Evolutionary conservation across 2,329 filamentous ascomycete species (phyloP), one percentile per base, ranked within the genome.

Genomic region (Penicillium sp.): DNA sequence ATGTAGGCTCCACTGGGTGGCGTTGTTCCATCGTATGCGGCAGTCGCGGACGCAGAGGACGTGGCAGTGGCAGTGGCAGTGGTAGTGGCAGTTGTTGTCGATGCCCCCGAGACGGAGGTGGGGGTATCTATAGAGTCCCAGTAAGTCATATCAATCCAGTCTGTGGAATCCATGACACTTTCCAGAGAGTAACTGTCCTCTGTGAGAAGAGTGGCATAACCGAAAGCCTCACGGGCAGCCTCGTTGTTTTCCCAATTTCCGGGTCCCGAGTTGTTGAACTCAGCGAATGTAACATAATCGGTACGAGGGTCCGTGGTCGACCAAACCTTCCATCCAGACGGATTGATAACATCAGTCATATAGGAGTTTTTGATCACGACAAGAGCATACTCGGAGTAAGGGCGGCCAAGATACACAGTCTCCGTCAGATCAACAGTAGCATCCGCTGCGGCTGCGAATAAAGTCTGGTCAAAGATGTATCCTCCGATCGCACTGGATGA

Each of bases 61-160:
- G 61, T 67, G 16, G 65, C 64, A 9, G 58, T 55, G 8, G 62
- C 63, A 1, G 62, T 58, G 1, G 65, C 64, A 9, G 58, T 55
- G 8, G 62, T 62, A 1, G 62, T 58, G 1, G 58, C 48, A 42
- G 37, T 11, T 4, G 37, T 21, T 11, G 37, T 21, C 7, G 37
- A 21, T 6, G 37, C 9, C n/a, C 57, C 58, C 2, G 60, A 60
- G 7, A 53, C 46, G 4, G 23, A 16, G 2, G 37, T 50, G 19
- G 75, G 75, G 1, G 73, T 75, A 4, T 62, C 58, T 19, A 77
- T 76, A 0, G 69, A 69, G 52, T 71, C 66, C 68, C 67, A 77
- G 59, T 75, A 77, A 4, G 73, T 75, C 67, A 69, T 68, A 55
- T 76, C 74, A 33, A 76, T 76, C 73, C 74, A 76, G 2, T 67